phyloP scores from a whole-genome alignment of 805 yeast genomes.

The Pichia ethanolica region DNA sequence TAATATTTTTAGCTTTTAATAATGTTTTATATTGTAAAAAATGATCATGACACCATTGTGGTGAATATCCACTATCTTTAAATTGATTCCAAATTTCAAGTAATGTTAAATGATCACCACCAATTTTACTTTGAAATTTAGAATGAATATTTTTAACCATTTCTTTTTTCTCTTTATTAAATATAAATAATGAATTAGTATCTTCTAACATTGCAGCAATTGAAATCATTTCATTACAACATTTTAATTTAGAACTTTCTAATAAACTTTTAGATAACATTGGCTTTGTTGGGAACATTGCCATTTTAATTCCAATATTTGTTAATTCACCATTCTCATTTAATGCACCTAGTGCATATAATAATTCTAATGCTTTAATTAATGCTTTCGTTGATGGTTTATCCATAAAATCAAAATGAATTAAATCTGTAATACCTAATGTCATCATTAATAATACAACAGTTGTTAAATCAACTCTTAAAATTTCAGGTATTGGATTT shows the following conservation, averaged over 20 bases:
- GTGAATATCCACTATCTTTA: conserved; percentile 58
- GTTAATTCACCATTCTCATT: conserved; percentile 76
- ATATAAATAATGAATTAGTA: conserved; percentile 57
- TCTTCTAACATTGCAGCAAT: conserved; percentile 82
- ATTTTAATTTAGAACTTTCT: conserved; percentile 50
- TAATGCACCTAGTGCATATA: conserved; percentile 84
- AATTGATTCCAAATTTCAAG: conserved; percentile 74
- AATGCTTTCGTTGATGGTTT: conserved; percentile 72
- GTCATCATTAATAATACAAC: conserved; percentile 73
- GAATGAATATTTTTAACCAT: conserved; percentile 60
- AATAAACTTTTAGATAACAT: conserved; percentile 74
- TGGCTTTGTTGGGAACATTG: conserved; percentile 89
- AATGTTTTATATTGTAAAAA: conserved; percentile 71
- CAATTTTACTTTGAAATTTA: conserved; percentile 39
- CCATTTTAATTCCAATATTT: conserved; percentile 72
- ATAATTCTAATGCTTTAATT: conserved; percentile 65
- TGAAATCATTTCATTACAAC: conserved; percentile 62
- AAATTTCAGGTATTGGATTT: conserved; percentile 87
- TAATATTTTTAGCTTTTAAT: conserved; percentile 57
- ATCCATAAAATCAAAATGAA: conserved; percentile 86
- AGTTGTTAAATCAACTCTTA: conserved; percentile 71
- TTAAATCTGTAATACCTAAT: conserved; percentile 74
- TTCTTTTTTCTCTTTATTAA: conserved; percentile 61
- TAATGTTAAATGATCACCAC: conserved; percentile 76
- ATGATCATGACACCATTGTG: conserved; percentile 80